Evolutionary conservation across 2,329 filamentous ascomycete species (phyloP), one percentile per base, ranked within the genome.

Genomic region (Fusarium liriodendri): DNA sequence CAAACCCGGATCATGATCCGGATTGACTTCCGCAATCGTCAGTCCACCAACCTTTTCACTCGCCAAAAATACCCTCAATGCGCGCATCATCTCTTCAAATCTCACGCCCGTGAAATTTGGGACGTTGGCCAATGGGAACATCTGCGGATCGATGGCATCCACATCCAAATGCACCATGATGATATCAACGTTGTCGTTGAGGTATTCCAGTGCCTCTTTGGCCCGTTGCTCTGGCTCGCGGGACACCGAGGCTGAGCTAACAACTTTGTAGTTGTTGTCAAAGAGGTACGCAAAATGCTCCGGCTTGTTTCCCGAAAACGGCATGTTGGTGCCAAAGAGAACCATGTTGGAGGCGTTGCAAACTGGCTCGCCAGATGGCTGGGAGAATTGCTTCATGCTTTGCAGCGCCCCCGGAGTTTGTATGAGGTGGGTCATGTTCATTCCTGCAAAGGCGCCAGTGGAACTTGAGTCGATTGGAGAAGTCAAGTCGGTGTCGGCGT

Each of bases 231-330:
- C 72, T 7, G 74, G 70, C 5, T 66, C 63, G 2, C 54, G 37
- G 1, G 72, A 67, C 11, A 75, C 63, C 0, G 72, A 64, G 5
- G 62, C 38, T 20, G 75, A 77, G 32, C 71, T 75, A 5, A 77
- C 55, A 3, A 75, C 73, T 5, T 74, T 73, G 40, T 69, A 77
- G 50, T 69, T 71, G 3, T 76, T 67, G 6, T 77, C 67, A 3
- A 73, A 76, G 9, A 77, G 75, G 7, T 77, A 77, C 1, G 66
- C 54, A 20, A 77, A 76, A 18, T 77, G 73, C 4, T 77, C 69
- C 3, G 37, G 57, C 20, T 76, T 77, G 5, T 77, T 77, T 33
- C 73, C 73, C 2, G 71, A 42, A 4, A 73, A 60, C 11, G 66
- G 55, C 68, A 77, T 73, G 5, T 77, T 74, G 4, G 61, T 77